Evolutionary conservation across 768 basidiomycete species (phyloP), one percentile per base, ranked within the genome.

Genomic region (Coprinopsis cinerea): DNA sequence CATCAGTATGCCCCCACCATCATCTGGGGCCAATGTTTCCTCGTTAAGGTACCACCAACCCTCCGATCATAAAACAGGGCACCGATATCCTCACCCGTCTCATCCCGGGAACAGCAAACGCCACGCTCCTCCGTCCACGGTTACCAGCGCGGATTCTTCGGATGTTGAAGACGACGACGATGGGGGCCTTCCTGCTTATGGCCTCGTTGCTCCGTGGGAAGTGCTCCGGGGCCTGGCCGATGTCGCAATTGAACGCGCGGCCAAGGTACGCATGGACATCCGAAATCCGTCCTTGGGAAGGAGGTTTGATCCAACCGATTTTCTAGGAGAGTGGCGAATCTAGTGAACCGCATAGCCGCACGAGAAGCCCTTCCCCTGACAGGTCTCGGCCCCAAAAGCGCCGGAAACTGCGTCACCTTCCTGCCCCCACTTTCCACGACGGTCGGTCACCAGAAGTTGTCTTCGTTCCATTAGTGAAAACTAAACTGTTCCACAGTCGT

Each of bases 121-220:
- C 55, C 72, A 76, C 25, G 77, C 79, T 27, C 77, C 79, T 11
- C 68, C 75, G 2, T 88, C 88, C 1, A 81, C 79, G 57, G 77
- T 82, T 52, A 81, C 83, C 7, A 90, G 86, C 54, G 82, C 85
- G 10, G 82, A 91, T 64, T 89, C 89, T 1, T 87, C 88, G 30
- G 90, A 91, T 59, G 64, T 80, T n/a, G 91, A 92, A 44, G 88
- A 89, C 42, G 88, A 90, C 39, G 88, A 87, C 36, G 78, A 78
- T 50, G 84, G 85, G 15, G 90, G 86, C 61, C 67, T 92, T 13
- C 90, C 91, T 0, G 85, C 85, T 30, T 79, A 77, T 34, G 88
- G 91, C 42, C 77, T 92, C 41, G 82, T 90, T 47, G 90, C 89
- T 7, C 91, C 91, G 44, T 88, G 87, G 83, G 88, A 90, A 67